Evolutionary conservation across 225 moss, liverwort and hornwort genomes (phyloP), one percentile per base, ranked within the genome.

Genomic region (Bryoerythrophyllum caledonicum): DNA sequence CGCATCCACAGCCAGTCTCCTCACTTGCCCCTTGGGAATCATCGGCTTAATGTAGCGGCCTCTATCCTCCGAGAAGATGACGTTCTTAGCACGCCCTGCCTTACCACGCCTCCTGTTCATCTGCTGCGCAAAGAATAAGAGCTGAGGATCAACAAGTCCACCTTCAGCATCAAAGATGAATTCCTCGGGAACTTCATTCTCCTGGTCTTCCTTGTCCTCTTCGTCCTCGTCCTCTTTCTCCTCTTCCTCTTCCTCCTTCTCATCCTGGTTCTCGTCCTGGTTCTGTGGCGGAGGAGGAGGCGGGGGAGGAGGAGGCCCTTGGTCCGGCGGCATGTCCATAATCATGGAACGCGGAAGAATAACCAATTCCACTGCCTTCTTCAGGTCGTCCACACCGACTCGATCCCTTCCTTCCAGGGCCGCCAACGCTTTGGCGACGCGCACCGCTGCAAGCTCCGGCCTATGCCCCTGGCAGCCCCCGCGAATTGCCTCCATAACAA

Each of bases 41-140:
- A 97, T 97, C 41, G 96, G 96, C 79, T 97, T 97, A 23, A 97
- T 91, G 61, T 97, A 97, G 17, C 96, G 92, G 35, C 96, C 96
- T 54, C 96, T 84, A 64, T 97, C 94, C 83, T 97, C 92, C 20
- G 94, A 94, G 72, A 97, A 97, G 8, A 97, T 97, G 0, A 97
- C 94, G 73, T 94, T 97, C 85, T 97, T 97, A 15, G 96, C 94
- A 81, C 96, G 94, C 27, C 96, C 96, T 38, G 96, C 94, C 82
- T 97, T 97, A 10, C 96, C 94, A 44, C 88, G 91, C 67, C 79
- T 82, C 65, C 89, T 85, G 48, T 86, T 90, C 74, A 92, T 92
- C 87, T 97, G 96, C 78, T 97, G 96, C 70, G 96, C 96, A 51
- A 97, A 97, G 78, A 94, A 97, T 40, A 97, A 83, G 51, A 97